Conservation (phyloP, 495 filamentous ascomycete genomes). For the Glonium stellatum region DNA sequence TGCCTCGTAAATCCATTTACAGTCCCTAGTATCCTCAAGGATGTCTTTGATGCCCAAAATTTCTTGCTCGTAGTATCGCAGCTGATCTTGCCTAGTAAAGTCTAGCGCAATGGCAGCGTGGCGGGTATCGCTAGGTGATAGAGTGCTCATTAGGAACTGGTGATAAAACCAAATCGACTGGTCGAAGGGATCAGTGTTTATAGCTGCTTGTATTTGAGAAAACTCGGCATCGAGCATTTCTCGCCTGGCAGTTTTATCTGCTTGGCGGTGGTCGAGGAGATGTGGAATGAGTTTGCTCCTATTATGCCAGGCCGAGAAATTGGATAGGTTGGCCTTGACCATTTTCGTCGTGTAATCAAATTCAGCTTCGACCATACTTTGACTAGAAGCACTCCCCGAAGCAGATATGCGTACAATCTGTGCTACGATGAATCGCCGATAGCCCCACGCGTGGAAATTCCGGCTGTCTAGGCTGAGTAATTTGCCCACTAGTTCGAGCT, state of each 20-base stretch:
- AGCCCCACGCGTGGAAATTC: slow-evolving; percentile 98
- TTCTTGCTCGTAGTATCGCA: slow-evolving; percentile 31
- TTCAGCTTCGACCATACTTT: slow-evolving; percentile 66
- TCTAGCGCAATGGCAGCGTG: slow-evolving; percentile 55
- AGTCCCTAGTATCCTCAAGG: slow-evolving; percentile 54
- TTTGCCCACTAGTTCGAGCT: slow-evolving; percentile 71
- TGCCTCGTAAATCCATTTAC: slow-evolving; percentile 39
- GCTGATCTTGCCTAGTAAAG: slow-evolving; percentile 36
- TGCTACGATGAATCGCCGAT: slow-evolving; percentile 67
- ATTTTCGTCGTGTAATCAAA: slow-evolving; percentile 85
- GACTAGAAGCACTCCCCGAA: slow-evolving; percentile 31
- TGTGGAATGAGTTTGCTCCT: slow-evolving; percentile 73
- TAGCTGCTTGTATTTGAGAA: slow-evolving; percentile 61
- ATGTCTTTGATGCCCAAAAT: slow-evolving; percentile 49
- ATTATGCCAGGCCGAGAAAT: slow-evolving; percentile 97
- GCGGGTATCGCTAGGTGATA: slow-evolving; percentile 33
- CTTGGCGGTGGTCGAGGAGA: slow-evolving; percentile 60
- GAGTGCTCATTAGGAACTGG: slow-evolving; percentile 63
- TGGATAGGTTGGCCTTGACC: slow-evolving; percentile 75
- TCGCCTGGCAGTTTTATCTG: slow-evolving; percentile 53
- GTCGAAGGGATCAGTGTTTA: slow-evolving; percentile 81
- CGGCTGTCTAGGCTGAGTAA: slow-evolving; percentile 81
- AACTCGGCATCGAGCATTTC: slow-evolving; percentile 73
- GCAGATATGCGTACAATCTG: slow-evolving; percentile 51
- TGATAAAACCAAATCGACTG: slow-evolving; percentile 97